Evolutionary conservation across 805 yeast genomes (phyloP).

Genomic region (Zygosaccharomyces kombuchaensis): DNA sequence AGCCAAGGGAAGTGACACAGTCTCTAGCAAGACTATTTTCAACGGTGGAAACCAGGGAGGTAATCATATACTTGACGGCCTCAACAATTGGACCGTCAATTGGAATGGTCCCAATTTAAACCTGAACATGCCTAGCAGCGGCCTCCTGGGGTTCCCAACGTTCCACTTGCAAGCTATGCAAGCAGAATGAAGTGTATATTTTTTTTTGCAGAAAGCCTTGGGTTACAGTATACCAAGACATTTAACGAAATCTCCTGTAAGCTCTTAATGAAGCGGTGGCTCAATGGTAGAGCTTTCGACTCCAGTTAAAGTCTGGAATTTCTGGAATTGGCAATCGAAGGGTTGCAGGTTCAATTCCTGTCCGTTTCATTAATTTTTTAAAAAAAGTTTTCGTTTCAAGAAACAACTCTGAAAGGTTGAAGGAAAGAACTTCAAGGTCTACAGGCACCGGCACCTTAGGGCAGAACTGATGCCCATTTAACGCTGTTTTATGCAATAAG

Average conservation of each 20-base stretch:
- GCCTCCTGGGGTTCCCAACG: conserved; percentile 1
- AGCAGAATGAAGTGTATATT: conserved; percentile 42
- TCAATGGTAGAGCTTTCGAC: conserved; percentile 63
- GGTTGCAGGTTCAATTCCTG: conserved; percentile 77
- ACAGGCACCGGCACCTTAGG: too few species aligned
- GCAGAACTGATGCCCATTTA: too few species aligned
- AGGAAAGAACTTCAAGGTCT: too few species aligned
- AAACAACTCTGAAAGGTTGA: too few species aligned
- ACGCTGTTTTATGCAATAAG: too few species aligned
- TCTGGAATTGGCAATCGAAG: conserved; percentile 45
- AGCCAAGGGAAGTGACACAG: neutral
- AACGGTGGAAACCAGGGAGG: neutral
- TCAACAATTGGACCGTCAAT: conserved; percentile 5
- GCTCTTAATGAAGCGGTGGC: conserved; percentile 47
- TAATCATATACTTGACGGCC: neutral
- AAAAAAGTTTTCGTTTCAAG: neutral
- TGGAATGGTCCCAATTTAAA: conserved; percentile 8
- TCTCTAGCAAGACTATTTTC: neutral
- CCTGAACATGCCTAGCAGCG: conserved; percentile 5
- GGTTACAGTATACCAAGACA: neutral
- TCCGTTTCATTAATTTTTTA: conserved; percentile 47
- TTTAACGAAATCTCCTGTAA: neutral
- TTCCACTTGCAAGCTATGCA: neutral
- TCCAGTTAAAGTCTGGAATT: conserved; percentile 40
- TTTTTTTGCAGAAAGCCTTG: too few species aligned